Evolutionary conservation across 371 early-diverging fungal genomes (phyloP), one percentile per base, ranked within the genome.

Genomic region (Actinomortierella wolfii): DNA sequence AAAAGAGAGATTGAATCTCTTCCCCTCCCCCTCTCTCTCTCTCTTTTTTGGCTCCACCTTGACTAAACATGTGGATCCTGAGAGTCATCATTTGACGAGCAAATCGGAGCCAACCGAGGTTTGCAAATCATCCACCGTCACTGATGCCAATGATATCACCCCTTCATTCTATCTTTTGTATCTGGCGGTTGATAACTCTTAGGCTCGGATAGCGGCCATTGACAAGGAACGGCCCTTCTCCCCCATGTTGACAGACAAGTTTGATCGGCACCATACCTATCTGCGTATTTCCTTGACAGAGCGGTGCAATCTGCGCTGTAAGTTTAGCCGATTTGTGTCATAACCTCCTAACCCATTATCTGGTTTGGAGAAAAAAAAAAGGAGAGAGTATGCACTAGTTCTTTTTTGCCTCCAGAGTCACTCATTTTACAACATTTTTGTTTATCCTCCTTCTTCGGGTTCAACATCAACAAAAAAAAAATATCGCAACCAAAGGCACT

Each of bases 261-360:
- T 92, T 79, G 81, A 85, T n/a, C 85, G 97, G 21, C 81, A 87
- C 51, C 97, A 97, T 75, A 92, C 85, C 34, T 97, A 97, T 61
- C 82, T 97, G 56, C 89, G 97, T 17, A 94, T 97, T 39, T 94
- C 95, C 0, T 68, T 97, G 15, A 96, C 97, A 2, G 97, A 97
- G 69, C 81, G 86, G 29, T 97, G 97, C 79, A 97, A 97, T 67
- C 80, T 97, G 53, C 81, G 97, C 68, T 97, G 96, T 89, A 88
- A 66, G 78, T 51, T 44, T 2, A 13, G 21, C 24, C 6, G 28
- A 18, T 13, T 43, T 53, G 21, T 25, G 17, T 53, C 23, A 18
- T 28, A 18, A 15, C 29, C 25, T 29, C 21, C 25, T 14, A 56
- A n/a, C 26, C 23, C 42, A 18, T 46, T 1, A 7, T 61, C 24